Base-by-base conservation (phyloP, 139 green algal species). In the Gonium pectorale region DNA sequence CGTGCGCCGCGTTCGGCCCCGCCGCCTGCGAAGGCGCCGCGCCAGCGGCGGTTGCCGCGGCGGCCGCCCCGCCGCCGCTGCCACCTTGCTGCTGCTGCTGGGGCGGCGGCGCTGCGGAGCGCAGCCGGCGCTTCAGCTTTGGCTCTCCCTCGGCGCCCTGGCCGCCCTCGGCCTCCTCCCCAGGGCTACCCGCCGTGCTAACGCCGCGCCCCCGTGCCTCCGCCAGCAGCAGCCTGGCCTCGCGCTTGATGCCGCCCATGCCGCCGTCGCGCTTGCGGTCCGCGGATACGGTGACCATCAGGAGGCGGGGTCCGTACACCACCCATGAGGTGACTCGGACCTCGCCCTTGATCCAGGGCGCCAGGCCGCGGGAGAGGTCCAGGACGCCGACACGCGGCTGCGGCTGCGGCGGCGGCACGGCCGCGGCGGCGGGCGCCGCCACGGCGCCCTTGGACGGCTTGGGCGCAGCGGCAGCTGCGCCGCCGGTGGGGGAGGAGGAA, bases 241-340 rank as follows among this genome's bases (percentile, higher is more conserved):
- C 75, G 2, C 75, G 75, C 43, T 82, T 82, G 41, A 82, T 82
- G 59, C 75, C 75, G 40, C 75, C 75, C 38, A 71, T 27, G 40
- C 75, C 75, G 59, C 59, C 73, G 73, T 81, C 59, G 75, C 75
- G 75, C 56, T 82, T 82, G 56, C 75, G 75, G 75, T 82, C 75
- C 11, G 75, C 75, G 6, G 75, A 72, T n/a, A 82, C 75, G 7
- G 75, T 51, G n/a, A 82, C 2, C 59, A 82, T 13, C 41, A 82
- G 26, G 40, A 82, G 59, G 40, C 51, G 56, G 7, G 75, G 75
- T 11, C 75, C 75, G 38, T n/a, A 60, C 59, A 82, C 29, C 29
- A 40, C 46, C 75, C 75, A 82, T 29, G 49, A 68, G 29, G 59
- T 71, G 40, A 82, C 21, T 15, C 75, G 75, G 27, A 72, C 40